Evolutionary conservation across 176 grass and related monocot species (phyloP).

Genomic region (Tillandsia fasciculata): DNA sequence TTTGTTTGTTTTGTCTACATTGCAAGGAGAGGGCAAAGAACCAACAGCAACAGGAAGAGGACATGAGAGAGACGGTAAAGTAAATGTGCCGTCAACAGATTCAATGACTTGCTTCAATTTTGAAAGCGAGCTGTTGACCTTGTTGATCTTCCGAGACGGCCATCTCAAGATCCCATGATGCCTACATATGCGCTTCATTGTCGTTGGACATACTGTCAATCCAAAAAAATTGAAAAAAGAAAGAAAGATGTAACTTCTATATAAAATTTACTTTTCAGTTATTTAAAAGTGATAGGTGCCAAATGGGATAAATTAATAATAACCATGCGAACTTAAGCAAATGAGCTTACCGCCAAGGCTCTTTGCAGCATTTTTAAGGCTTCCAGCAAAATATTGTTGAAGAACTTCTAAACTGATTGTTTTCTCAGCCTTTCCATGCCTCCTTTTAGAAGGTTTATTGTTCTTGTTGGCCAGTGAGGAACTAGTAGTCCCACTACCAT

Average conservation of each 20-base stretch:
- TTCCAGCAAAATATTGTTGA: conserved; percentile 89
- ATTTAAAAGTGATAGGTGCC: conserved; percentile 1
- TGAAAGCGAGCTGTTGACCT: conserved; percentile 90
- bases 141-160: conserved; percentile 96
- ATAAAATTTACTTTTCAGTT: neutral
- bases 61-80: conserved; percentile 59
- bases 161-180: conserved; percentile 90
- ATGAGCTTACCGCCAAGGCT: conserved; percentile 70
- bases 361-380: conserved; percentile 87
- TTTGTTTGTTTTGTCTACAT: conserved; percentile 43
- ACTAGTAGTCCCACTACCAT: conserved; percentile 40
- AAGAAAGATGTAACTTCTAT: neutral
- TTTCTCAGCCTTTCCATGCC: conserved; percentile 92
- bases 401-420: conserved; percentile 86
- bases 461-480: conserved; percentile 48
- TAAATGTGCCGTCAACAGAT: conserved; percentile 75
- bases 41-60: conserved; percentile 56
- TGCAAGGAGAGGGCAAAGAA: conserved; percentile 35
- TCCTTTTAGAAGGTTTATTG: conserved; percentile 45
- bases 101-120: conserved; percentile 93
- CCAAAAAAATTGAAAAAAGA: neutral
- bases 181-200: conserved; percentile 98
- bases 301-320: neutral
- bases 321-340: neutral
- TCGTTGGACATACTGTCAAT: conserved; percentile 82